Evolutionary conservation across 78 protist genomes (phyloP).

Genomic region (Thecamonas trahens): DNA sequence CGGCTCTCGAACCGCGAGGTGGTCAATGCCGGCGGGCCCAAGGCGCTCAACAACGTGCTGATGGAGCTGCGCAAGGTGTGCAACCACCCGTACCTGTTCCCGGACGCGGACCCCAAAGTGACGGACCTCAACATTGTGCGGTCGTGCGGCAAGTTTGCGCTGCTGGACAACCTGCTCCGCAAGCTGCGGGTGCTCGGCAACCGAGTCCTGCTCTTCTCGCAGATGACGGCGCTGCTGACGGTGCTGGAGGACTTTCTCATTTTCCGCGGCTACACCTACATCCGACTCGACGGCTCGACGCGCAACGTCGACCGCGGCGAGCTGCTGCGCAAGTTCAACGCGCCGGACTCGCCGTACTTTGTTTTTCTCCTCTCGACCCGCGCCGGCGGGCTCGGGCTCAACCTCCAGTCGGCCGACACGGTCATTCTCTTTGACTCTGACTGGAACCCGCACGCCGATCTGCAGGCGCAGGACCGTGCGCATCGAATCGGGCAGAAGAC

Average conservation of each 20-base stretch:
- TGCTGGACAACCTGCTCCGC: conserved; percentile 70
- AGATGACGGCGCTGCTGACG: conserved; percentile 55
- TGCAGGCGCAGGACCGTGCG: conserved; percentile 82
- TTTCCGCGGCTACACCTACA: conserved; percentile 17
- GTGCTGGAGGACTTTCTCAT: conserved; percentile 64
- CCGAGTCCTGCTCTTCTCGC: conserved; percentile 73
- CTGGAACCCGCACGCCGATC: conserved; percentile 86
- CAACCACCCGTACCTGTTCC: conserved; percentile 94
- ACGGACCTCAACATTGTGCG: conserved; percentile 28
- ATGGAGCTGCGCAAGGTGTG: conserved; percentile 93
- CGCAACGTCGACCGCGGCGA: conserved; percentile 63
- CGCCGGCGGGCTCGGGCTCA: conserved; percentile 95
- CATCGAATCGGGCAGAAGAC: conserved; percentile 97
- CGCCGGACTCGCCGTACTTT: conserved; percentile 51
- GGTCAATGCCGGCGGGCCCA: too few species aligned
- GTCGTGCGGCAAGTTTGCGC: conserved; percentile 70
- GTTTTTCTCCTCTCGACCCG: conserved; percentile 80
- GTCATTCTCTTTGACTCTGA: conserved; percentile 89
- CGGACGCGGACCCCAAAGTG: conserved; percentile 7
- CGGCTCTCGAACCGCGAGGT: too few species aligned
- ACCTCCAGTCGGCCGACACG: conserved; percentile 90
- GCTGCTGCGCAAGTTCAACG: conserved; percentile 26
- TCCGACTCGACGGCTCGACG: conserved; percentile 76
- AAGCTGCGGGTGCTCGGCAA: conserved; percentile 57
- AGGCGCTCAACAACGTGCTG: conserved; percentile 67